A percentile compares a stretch with the other conserved stretches of the same genome.
phyloP scores from a whole-genome alignment of 805 yeast genomes.

The Kazachstania bromeliacearum region DNA sequence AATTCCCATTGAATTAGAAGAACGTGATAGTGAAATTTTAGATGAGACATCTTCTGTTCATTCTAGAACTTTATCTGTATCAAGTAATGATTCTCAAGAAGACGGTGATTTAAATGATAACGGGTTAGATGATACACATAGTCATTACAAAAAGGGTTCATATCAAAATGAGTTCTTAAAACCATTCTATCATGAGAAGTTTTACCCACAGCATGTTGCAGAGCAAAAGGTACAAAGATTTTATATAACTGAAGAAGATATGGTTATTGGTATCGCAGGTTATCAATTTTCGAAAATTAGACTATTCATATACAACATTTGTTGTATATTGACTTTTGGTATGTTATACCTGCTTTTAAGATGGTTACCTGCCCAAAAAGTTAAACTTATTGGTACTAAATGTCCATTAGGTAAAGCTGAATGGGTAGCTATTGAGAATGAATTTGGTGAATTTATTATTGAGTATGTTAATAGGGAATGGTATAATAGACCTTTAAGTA shows the following conservation, averaged over 20 bases:
- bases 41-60: slow-evolving; percentile 22
- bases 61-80: slow-evolving; percentile 15
- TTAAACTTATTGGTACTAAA: slow-evolving; percentile 54
- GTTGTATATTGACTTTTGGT: slow-evolving; percentile 60
- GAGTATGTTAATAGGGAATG: slow-evolving; percentile 46
- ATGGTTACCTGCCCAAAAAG: slow-evolving; percentile 78
- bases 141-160: slow-evolving; percentile 19
- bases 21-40: slow-evolving; percentile 26
- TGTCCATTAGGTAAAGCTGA: slow-evolving; percentile 74
- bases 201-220: slow-evolving; percentile 36
- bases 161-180: slow-evolving; percentile 25
- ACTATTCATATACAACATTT: slow-evolving; percentile 37
- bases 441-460: slow-evolving; percentile 73
- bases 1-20: slow-evolving; percentile 31
- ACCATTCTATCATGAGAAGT: slow-evolving; percentile 35
- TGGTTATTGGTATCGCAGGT: slow-evolving; percentile 92
- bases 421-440: slow-evolving; percentile 91
- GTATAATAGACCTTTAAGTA: slow-evolving; percentile 64
- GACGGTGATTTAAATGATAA: slow-evolving; percentile 20
- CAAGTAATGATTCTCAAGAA: slow-evolving; percentile 11
- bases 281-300: slow-evolving; percentile 48
- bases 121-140: slow-evolving; percentile 13
- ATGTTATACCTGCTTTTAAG: slow-evolving; percentile 60
- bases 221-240: slow-evolving; percentile 59
- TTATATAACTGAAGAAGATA: slow-evolving; percentile 91